Evolutionary conservation across 2,329 filamentous ascomycete species (phyloP), one percentile per base, ranked within the genome.

Genomic region (Beauveria australis): DNA sequence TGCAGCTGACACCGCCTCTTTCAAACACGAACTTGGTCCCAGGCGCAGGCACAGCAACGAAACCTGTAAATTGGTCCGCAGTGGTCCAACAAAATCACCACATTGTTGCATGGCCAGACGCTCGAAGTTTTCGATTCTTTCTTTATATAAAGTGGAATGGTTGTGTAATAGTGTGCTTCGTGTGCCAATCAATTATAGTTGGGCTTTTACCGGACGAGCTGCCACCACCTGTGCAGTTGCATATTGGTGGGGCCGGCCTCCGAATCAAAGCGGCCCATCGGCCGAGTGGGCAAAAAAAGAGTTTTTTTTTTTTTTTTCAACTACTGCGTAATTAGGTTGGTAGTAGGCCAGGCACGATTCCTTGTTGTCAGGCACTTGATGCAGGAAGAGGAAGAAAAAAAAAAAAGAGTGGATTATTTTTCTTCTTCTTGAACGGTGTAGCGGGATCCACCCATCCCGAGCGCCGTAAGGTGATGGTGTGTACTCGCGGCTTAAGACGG

Each of bases 401-500:
- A 26, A 48, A 48, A 40, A 57, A 49, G 24, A 22, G 33, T 40
- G 19, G 19, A 28, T 43, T 19, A 14, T 28, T 44, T 12, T 33
- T 8, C 12, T 53, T 8, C 12, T 53, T 43, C n/a, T 33, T 55
- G 7, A 3, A 22, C 55, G 55, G 51, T 59, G 10, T 37, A 5
- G 19, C 6, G 8, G 19, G 30, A 43, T 44, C 46, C 55, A 59
- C 55, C 22, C 2, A 44, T 43, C 12, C 55, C 55, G 55, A 57
- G 47, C 37, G 33, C 55, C 46, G 55, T 18, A 5, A 18, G 2
- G 33, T 37, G 22, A 24, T 19, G 55, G 43, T 49, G 55, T 59
- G 30, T 30, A 40, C 33, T 30, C 30, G 41, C 59, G 59, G 59
- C 59, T 61, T 61, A 44, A 56, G 5, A 51, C 59, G 59, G 59